Evolutionary conservation across 345 rosid genomes (phyloP), one percentile per base, ranked within the genome.

Genomic region (Boechera stricta): DNA sequence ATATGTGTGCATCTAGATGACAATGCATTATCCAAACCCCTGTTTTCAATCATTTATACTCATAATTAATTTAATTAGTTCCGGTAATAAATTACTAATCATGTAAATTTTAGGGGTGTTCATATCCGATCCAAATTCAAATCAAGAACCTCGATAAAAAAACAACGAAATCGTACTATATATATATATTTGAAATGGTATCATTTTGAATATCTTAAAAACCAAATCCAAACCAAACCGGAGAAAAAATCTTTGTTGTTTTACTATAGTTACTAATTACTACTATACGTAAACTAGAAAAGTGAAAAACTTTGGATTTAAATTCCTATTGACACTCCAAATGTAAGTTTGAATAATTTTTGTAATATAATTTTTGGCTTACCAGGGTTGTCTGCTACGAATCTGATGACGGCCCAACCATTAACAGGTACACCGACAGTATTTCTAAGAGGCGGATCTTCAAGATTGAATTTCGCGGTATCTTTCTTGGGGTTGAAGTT

Each of bases 11-110:
- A 77, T 94, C 98, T 88, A 94, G 78, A 85, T 94, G 98, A 65
- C 98, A 94, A 75, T 94, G 98, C 98, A 94, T 87, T 54, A 94
- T 6, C 98, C 98, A 94, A 35, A 89, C 90, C 28, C 98, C 98
- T 91, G 81, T 54, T 58, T 57, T 39, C 67, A 48, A 49, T 38
- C 60, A 64, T 60, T 39, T 8, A 9, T 41, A 29, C 38, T 52
- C 53, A 6, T 10, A 28, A 16, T 24, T 44, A 33, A 6, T 21
- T 69, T 41, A 26, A 1, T 10, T 32, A 52, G 24, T 33, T 35
- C 8, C 5, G 3, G 7, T 56, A 0, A 26, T 24, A 41, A 26
- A 11, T 26, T 24, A 24, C 51, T 42, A 38, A 11, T 18, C 33
- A 7, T 15, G 18, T 53, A 53, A 21, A 21, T 21, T 21, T 21